Percentiles rank a stretch among this genome's conserved stretches.
Evolutionary conservation across 495 filamentous ascomycete species (phyloP).

Genomic region (Penicillium angulare): DNA sequence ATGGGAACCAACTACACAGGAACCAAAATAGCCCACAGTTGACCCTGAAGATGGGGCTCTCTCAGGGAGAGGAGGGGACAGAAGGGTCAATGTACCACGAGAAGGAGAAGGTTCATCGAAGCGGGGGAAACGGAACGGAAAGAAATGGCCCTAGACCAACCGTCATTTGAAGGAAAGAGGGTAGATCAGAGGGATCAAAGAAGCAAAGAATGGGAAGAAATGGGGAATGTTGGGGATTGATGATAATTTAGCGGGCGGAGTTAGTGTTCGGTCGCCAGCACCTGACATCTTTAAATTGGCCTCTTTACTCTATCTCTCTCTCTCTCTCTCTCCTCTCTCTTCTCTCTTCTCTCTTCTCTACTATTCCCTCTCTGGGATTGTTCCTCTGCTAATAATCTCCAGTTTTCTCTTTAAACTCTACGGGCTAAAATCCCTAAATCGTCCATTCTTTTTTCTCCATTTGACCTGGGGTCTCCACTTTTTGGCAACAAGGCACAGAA

Average conservation of each 20-base stretch:
- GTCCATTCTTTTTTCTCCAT: too few species aligned
- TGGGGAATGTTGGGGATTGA: neutral
- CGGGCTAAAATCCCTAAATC: too few species aligned
- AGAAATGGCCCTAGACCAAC: neutral
- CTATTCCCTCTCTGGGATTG: too few species aligned
- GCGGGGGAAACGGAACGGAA: slow-evolving; percentile 33
- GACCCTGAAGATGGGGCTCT: slow-evolving; percentile 24
- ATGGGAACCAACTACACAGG: slow-evolving; percentile 39
- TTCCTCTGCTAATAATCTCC: too few species aligned
- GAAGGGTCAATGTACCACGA: slow-evolving; percentile 42
- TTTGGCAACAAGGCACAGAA: neutral
- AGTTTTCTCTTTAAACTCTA: neutral
- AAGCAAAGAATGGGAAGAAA: slow-evolving; percentile 1
- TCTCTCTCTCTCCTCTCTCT: neutral
- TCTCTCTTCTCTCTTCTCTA: neutral
- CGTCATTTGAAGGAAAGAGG: slow-evolving; percentile 12
- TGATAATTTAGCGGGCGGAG: slow-evolving; percentile 12
- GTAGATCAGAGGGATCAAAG: slow-evolving; percentile 1
- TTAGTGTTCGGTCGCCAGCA: slow-evolving; percentile 7
- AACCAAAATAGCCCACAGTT: slow-evolving; percentile 24
- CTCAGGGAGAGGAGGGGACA: slow-evolving; percentile 19
- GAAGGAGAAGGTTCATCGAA: slow-evolving; percentile 41
- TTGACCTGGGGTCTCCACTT: neutral
- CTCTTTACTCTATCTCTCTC: neutral
- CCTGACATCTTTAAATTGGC: slow-evolving; percentile 9